Base-by-base conservation (phyloP, 345 rosid genomes). In the Syzygium grande region DNA sequence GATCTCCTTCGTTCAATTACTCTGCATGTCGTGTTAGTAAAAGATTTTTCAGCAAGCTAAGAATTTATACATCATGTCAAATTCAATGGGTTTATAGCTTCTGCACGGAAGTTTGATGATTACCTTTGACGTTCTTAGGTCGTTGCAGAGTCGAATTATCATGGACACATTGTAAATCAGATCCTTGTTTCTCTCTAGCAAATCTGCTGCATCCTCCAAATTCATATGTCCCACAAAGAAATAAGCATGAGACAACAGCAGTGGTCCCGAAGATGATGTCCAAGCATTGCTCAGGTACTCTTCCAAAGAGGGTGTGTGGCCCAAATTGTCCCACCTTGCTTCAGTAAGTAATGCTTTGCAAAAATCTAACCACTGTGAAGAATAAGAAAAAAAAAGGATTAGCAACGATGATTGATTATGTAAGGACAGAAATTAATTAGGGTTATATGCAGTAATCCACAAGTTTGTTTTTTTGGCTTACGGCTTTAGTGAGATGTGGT, bases 71-170 rank as follows among this genome's bases (percentile, higher is more conserved):
- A 21, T 52, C 11, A 17, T 84, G 54, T 16, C 59, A 17, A 84
- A n/a, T 51, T 54, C 23, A 54, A 5, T 52, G 58, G 14, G 34
- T 53, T 2, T n/a, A 19, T 51, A 30, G 30, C 27, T 41, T 38
- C 43, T 79, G 22, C 13, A 0, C 25, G 1, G 22, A 19, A 46
- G 10, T 46, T 78, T 5, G 84, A 78, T 78, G 30, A 25, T 17
- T 91, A 92, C 96, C 92, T 17, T 56, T 12, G 92, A 90, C 68
- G 94, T 94, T 29, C 89, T 92, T 52, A 92, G 65, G 77, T 93
- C 95, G 34, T 94, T 94, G 92, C 93, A 93, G 1, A 93, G 90
- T 16, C 94, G 92, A 43, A 93, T 90, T 34, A 94, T 88, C 2
- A 92, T 51, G 41, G 93, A 92, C 5, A 89, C 87, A 43, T 90